Evolutionary conservation across 2,329 filamentous ascomycete genomes (phyloP), one percentile per base, ranked within the genome.

Genomic region (Trichoderma arundinaceum): DNA sequence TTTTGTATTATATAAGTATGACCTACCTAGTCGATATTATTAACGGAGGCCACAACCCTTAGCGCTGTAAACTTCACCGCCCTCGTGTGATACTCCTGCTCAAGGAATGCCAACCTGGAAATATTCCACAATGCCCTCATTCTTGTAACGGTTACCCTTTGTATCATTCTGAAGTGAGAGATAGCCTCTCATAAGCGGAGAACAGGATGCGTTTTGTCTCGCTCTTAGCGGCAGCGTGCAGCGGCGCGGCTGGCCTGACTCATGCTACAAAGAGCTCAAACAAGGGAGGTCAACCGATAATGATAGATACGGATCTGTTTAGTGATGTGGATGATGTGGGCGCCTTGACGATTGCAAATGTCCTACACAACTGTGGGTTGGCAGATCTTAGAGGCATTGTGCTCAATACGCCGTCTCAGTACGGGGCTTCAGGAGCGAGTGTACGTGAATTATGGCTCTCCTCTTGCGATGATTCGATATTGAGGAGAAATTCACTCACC

Each of bases 301-400:
- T 62, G 7, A 33, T 62, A 13, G 58, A 62, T 3, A 62, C 58
- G 8, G 58, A 62, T 41, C 48, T 62, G 4, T 62, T 62, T 9
- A 62, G 58, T 28, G 58, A 62, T 17, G 58, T 62, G 13, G 58
- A 62, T 15, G 58, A 62, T 41, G 46, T 62, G 22, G 48, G 58
- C 10, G 58, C 58, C 13, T 53, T 62, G 48, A 22, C 48, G 7
- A 52, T 62, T 43, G 58, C 58, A 1, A 62, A 62, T 17, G 58
- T 53, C 12, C 15, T 62, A 15, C 58, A 62, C 48, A 62, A 35
- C 12, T 62, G 48, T 15, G 48, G 58, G 2, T 22, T 62, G 38
- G 58, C 58, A 4, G 22, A 62, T 22, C 35, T 62, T 3, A 44
- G 12, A n/a, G 58, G 58, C 22, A 43, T 62, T 22, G 48, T 49